Base-by-base conservation (phyloP, 2,329 filamentous ascomycete genomes). In the Claviceps paspali region DNA sequence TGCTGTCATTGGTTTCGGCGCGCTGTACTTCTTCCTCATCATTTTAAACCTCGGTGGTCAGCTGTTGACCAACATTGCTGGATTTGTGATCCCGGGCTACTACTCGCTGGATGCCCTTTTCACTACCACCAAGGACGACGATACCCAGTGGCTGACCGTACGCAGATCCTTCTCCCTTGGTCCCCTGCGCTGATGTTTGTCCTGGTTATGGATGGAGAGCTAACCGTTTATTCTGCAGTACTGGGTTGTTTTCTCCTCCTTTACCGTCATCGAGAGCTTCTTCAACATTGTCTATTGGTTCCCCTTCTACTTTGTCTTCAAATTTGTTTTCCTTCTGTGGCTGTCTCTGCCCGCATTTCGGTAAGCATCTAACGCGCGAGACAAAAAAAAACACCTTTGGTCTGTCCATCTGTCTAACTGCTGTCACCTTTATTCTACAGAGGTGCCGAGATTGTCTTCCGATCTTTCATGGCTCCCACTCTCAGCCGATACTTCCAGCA, bases 221-320 rank as follows among this genome's bases (percentile, higher is more conserved):
- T 34, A 19, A 37, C 14, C 27, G 14, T 12, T 49, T n/a, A 5
- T 22, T 5, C 21, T 23, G 12, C 35, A 83, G 79, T 92, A 92
- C 69, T 92, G 83, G 83, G 82, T 92, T 42, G 80, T 84, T 44
- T 91, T 83, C 55, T 67, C 82, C 38, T 79, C 83, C 63, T 76
- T 91, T 63, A 86, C 80, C 44, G 81, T 91, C 35, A 56, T 85
- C 50, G 84, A 92, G 72, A 86, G 81, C 61, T 71, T 82, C 43
- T 64, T 92, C 54, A 86, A 73, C 63, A 81, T 85, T 45, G 82
- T 88, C 45, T 91, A 91, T 73, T 92, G 83, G 83, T 85, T 92
- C 70, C 82, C 91, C 57, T 98, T 98, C 70, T 98, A 98, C 81
- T 98, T 84, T 67, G 88, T 87, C 59, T 96, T 98, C 82, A 98